These are phyloP conservation scores for Erodium texanum DNA, from an alignment of 441 rosid genomes.

Conservation along the genomic window DNA sequence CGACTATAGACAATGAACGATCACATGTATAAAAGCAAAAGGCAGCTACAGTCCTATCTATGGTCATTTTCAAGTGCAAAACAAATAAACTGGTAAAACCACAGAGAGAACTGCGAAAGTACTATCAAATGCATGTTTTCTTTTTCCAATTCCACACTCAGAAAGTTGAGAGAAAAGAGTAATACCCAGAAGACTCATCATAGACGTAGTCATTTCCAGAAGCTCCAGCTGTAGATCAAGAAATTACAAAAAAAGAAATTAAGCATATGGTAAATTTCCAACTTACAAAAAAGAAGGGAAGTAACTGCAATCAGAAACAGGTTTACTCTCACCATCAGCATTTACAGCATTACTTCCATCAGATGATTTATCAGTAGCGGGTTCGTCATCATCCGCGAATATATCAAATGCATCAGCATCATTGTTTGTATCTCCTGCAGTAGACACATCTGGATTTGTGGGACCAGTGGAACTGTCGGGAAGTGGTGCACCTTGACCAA, in stretches of 20 bases:
- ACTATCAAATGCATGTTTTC: not conserved
- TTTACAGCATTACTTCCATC: constrained; percentile 19
- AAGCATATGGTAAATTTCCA: constrained; percentile 6
- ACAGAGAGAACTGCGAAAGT: not conserved
- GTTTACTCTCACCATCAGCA: constrained; percentile 35
- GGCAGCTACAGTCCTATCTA: constrained; percentile 1
- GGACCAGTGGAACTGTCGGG: constrained; percentile 21
- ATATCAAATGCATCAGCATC: constrained; percentile 52
- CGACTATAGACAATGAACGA: not conserved
- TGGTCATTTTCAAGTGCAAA: not conserved
- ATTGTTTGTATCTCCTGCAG: constrained; percentile 24
- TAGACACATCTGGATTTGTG: constrained; percentile 23
- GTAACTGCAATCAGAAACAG: constrained; percentile 7
- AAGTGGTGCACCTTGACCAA: constrained; percentile 26
- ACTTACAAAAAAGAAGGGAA: not conserved
- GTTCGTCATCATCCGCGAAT: constrained; percentile 68
- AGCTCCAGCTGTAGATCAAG: constrained; percentile 43
- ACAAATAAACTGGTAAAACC: not conserved
- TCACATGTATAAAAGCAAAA: not conserved
- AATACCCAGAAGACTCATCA: constrained; percentile 88
- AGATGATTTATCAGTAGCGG: constrained; percentile 25
- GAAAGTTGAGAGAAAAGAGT: constrained; percentile 10
- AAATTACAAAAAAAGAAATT: constrained; percentile 6
- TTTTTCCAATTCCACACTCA: not conserved
- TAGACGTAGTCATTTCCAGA: constrained; percentile 57